phyloP scores from a whole-genome alignment of 225 moss, liverwort and hornwort species.

The Polytrichum formosum region DNA sequence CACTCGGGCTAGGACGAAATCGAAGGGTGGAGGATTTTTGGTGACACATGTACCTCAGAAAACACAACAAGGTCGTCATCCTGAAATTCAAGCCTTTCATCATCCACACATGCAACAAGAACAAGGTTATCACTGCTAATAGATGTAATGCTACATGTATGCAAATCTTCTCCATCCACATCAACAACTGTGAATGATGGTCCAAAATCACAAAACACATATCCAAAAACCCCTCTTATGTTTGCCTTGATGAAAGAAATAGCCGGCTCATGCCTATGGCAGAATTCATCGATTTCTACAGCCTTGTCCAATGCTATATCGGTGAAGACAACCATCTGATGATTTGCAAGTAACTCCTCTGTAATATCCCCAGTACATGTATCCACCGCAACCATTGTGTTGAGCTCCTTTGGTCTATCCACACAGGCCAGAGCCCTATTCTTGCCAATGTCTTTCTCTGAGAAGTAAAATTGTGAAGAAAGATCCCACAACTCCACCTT shows the following conservation, averaged over 20 bases:
- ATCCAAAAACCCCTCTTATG: slow-evolving; percentile 78
- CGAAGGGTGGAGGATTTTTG: too few species aligned
- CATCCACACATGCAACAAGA: slow-evolving; percentile 96
- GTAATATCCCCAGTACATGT: slow-evolving; percentile 57
- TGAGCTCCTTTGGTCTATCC: slow-evolving; percentile 86
- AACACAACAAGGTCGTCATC: slow-evolving; percentile 91
- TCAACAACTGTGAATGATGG: slow-evolving; percentile 79
- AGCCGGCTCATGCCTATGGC: slow-evolving; percentile 73
- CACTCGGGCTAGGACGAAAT: too few species aligned
- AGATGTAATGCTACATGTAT: slow-evolving; percentile 81
- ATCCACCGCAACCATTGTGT: slow-evolving; percentile 60
- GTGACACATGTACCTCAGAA: slow-evolving; percentile 89
- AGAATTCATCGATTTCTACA: slow-evolving; percentile 69
- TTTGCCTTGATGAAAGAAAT: slow-evolving; percentile 88
- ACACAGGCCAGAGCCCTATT: slow-evolving; percentile 76
- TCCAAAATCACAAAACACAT: slow-evolving; percentile 90
- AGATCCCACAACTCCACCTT: slow-evolving; percentile 84
- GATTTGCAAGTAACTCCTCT: slow-evolving; percentile 48
- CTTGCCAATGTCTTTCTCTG: slow-evolving; percentile 73
- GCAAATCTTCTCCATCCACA: slow-evolving; percentile 89
- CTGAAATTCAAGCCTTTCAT: slow-evolving; percentile 89
- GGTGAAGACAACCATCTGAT: slow-evolving; percentile 79
- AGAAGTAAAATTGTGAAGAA: slow-evolving; percentile 75
- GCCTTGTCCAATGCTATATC: slow-evolving; percentile 57
- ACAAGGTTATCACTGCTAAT: slow-evolving; percentile 84